These are phyloP conservation scores for Fistulinella prunicolor DNA, from an alignment of 768 basidiomycete species.

Conservation along the genomic window DNA sequence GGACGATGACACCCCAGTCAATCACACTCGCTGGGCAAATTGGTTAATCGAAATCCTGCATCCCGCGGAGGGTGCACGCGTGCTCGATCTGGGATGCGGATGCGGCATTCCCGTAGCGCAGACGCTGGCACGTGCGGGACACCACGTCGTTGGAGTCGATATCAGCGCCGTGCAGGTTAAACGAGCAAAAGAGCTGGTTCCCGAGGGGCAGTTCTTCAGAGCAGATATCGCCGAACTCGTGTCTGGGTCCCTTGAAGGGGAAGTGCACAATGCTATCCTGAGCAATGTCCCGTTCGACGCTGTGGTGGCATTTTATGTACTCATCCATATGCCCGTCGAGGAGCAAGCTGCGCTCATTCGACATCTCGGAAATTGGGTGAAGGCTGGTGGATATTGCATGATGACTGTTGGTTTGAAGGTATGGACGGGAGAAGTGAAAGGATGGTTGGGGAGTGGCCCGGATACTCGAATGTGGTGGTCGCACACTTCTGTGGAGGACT, in stretches of 20 bases:
- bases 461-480: conserved; percentile 8
- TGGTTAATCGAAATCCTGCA: background rate
- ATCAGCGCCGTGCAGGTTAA: conserved; percentile 8
- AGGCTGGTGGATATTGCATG: conserved; percentile 8
- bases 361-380: conserved; percentile 18
- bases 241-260: background rate
- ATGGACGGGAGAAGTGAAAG: conserved; percentile 1
- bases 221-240: conserved; percentile 7
- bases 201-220: conserved; percentile 2
- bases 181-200: conserved; percentile 7
- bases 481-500: conserved; percentile 6
- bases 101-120: conserved; percentile 7
- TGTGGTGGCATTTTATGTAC: conserved; percentile 5
- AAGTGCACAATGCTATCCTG: background rate
- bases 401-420: conserved; percentile 4
- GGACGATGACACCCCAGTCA: background rate
- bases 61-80: background rate
- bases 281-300: background rate
- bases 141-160: conserved; percentile 4
- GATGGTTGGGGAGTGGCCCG: background rate
- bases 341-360: conserved; percentile 8
- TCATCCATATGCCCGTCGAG: conserved; percentile 8
- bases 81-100: conserved; percentile 8
- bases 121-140: conserved; percentile 3
- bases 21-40: conserved; percentile 3